Conservation (phyloP, 129 eudicot genomes). For the Gnaphalium uliginosum region DNA sequence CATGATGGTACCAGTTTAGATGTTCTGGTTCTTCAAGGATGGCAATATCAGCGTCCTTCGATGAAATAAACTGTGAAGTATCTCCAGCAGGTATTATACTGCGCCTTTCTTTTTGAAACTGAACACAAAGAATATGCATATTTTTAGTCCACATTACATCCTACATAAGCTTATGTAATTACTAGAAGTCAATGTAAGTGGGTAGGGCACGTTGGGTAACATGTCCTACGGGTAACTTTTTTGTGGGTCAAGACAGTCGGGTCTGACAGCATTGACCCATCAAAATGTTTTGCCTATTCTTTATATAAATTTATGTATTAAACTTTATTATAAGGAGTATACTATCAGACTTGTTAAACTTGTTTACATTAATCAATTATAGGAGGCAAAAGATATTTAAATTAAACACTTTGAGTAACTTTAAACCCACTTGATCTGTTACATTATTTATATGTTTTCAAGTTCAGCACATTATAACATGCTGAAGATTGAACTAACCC, state of each 20-base stretch:
- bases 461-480: too few species aligned
- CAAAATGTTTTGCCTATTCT: background rate
- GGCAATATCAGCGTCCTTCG: conserved; percentile 92
- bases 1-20: conserved; percentile 96
- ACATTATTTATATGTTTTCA: background rate
- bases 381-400: too few species aligned
- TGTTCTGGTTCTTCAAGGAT: conserved; percentile 98
- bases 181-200: background rate
- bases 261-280: background rate
- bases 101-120: conserved; percentile 88
- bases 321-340: too few species aligned
- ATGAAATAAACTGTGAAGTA: conserved; percentile 79
- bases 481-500: too few species aligned
- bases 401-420: background rate
- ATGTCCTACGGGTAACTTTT: background rate
- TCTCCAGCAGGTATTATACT: conserved; percentile 98
- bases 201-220: background rate
- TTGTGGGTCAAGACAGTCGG: background rate
- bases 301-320: background rate
- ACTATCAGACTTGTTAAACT: background rate
- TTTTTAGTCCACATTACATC: conserved; percentile 1
- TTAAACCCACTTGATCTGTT: background rate
- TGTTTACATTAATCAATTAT: too few species aligned
- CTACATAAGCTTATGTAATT: conserved; percentile 11
- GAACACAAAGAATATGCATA: conserved; percentile 17